Base-by-base conservation (phyloP, 306 rosid species). In the Leucaena leucocephala region DNA sequence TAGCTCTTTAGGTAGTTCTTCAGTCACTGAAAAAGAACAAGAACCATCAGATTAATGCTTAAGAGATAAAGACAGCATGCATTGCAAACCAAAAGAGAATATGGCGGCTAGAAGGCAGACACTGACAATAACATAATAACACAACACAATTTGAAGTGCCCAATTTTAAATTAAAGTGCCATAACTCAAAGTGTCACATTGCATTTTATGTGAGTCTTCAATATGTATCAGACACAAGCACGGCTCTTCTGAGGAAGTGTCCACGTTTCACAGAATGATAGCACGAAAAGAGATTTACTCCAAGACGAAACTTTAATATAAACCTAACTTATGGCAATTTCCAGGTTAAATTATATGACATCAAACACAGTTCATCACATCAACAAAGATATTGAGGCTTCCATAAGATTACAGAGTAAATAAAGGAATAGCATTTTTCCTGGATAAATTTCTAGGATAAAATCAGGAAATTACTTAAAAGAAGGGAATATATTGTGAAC, bases 1-100 rank as follows among this genome's bases (percentile, higher is more conserved):
- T 77, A 88, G 86, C 76, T 93, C 96, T 88, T 84, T 85, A 12
- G 96, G 91, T 62, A 84, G 86, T 73, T 93, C 99, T 87, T 90
- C 97, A 11, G 96, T 90, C 84, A 83, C 98, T 95, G 98, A 79
- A 90, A 75, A 76, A 78, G 78, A 82, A 75, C 77, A 70, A 67
- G 6, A 86, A 54, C 17, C 83, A 61, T 85, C 76, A 86, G 79
- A 63, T 76, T 0, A 61, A 61, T 12, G 40, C 9, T 33, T 13
- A 35, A 33, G 17, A 58, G 17, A 65, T 19, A 48, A 78, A 52
- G 48, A 68, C 40, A 75, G 62, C 65, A 72, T 13, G 45, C 57
- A 80, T 59, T 75, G 40, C 17, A 66, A 58, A 64, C 79, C 43
- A 84, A 64, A 65, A 78, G 65, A 54, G 57, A 45, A 71, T 16